These are phyloP conservation scores for Carex cristatella DNA, from an alignment of 176 grass and related monocot genomes.

Conservation along the genomic window DNA sequence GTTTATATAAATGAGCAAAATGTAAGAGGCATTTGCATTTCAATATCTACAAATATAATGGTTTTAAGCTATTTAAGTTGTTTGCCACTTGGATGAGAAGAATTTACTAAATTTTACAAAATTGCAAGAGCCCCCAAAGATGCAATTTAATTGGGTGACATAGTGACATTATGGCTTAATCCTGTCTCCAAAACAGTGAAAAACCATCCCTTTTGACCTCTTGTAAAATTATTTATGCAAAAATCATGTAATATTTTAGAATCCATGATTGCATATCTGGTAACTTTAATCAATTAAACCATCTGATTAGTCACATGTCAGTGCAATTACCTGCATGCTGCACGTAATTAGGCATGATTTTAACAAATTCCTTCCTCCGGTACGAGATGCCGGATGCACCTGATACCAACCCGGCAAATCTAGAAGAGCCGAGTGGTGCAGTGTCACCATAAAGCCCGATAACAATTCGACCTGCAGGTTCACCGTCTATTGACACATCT, in stretches of 20 bases:
- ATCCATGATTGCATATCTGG: neutral
- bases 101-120: too few species aligned
- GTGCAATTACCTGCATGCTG: constrained; percentile 59
- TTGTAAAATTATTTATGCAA: neutral
- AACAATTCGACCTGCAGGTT: constrained; percentile 64
- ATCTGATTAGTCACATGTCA: neutral
- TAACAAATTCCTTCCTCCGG: constrained; percentile 85
- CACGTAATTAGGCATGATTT: constrained; percentile 71
- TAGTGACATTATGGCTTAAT: too few species aligned
- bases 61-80: neutral
- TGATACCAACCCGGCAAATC: constrained; percentile 47
- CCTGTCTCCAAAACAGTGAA: neutral
- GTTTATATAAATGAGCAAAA: neutral
- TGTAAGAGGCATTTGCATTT: neutral
- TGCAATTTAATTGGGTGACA: too few species aligned
- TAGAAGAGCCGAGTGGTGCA: constrained; percentile 42
- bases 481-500: constrained; percentile 79
- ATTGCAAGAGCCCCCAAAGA: too few species aligned
- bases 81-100: too few species aligned
- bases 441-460: constrained; percentile 55
- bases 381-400: constrained; percentile 61
- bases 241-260: neutral
- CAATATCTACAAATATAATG: neutral
- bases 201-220: neutral
- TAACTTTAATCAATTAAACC: neutral